Evolutionary conservation across 1,284 basidiomycete genomes (phyloP).

Genomic region (Malassezia slooffiae): DNA sequence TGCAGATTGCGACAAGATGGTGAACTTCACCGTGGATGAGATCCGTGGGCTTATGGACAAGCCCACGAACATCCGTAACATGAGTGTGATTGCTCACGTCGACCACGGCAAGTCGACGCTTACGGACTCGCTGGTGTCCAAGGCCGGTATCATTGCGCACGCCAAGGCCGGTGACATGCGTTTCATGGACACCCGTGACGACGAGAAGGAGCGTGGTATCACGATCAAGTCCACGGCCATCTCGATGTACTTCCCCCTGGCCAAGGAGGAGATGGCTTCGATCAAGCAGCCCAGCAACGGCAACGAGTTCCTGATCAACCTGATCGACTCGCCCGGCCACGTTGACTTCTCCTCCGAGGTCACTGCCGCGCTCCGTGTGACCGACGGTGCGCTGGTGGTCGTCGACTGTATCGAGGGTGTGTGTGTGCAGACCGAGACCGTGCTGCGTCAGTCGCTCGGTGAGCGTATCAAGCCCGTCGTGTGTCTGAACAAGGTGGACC

Average conservation of each 20-base stretch:
- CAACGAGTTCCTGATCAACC: slow-evolving; percentile 96
- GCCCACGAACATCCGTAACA: slow-evolving; percentile 81
- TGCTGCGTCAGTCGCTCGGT: slow-evolving; percentile 88
- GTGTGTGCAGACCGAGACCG: slow-evolving; percentile 99
- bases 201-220: slow-evolving; percentile 99
- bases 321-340: slow-evolving; percentile 99
- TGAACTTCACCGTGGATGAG: slow-evolving; percentile 54
- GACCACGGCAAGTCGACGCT: slow-evolving; percentile 99
- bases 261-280: slow-evolving; percentile 60
- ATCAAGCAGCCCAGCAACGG: slow-evolving; percentile 91
- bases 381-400: slow-evolving; percentile 81
- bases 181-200: slow-evolving; percentile 92
- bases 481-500: slow-evolving; percentile 99
- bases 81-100: slow-evolving; percentile 63
- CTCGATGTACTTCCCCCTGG: slow-evolving; percentile 97
- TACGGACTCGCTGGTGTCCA: slow-evolving; percentile 96
- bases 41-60: slow-evolving; percentile 77
- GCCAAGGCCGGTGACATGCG: slow-evolving; percentile 90
- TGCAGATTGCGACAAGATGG: slow-evolving; percentile 7
- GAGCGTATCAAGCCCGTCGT: slow-evolving; percentile 99
- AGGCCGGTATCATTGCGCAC: slow-evolving; percentile 96
- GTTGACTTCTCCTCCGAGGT: slow-evolving; percentile 99
- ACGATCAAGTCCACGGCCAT: slow-evolving; percentile 99
- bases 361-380: slow-evolving; percentile 97
- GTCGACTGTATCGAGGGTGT: slow-evolving; percentile 99